These are phyloP conservation scores for Dactylorhiza incarnata DNA, from an alignment of 106 monocot species.

Conservation along the genomic window DNA sequence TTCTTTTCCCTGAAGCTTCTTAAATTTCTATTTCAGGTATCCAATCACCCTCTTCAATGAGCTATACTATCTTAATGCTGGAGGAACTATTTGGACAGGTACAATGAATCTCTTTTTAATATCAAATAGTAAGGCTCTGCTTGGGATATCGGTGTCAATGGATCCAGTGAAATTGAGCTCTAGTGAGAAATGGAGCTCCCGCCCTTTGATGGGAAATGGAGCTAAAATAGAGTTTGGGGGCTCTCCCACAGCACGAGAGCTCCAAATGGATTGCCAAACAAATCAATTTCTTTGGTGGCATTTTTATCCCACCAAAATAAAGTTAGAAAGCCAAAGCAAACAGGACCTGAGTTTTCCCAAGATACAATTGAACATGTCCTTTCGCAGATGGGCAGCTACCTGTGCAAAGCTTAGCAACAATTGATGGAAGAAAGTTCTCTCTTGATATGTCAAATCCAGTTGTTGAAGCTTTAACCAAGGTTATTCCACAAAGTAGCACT, in stretches of 20 bases:
- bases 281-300: too few relatives aligned
- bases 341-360: too few relatives aligned
- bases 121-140: not conserved
- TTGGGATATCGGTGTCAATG: too few relatives aligned
- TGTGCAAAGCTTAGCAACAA: slow-evolving; percentile 56
- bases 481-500: slow-evolving; percentile 25
- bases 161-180: too few relatives aligned
- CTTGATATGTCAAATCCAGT: slow-evolving; percentile 34
- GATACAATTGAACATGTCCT: slow-evolving; percentile 3
- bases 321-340: too few relatives aligned
- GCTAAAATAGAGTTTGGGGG: too few relatives aligned
- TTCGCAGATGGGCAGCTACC: slow-evolving; percentile 72
- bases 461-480: slow-evolving; percentile 6
- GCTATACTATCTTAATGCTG: slow-evolving; percentile 97
- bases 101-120: slow-evolving; percentile 2
- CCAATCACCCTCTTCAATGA: slow-evolving; percentile 92
- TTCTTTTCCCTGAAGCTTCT: slow-evolving; percentile 3
- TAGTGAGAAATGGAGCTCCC: too few relatives aligned
- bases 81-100: slow-evolving; percentile 99
- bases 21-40: slow-evolving; percentile 49
- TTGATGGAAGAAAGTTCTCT: slow-evolving; percentile 72
- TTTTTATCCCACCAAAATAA: too few relatives aligned
- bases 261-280: too few relatives aligned
- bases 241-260: too few relatives aligned
- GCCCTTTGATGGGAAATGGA: too few relatives aligned